A percentile compares a stretch with the other conserved stretches of the same genome.
These are phyloP conservation scores for Corrigiola litoralis DNA, from an alignment of 179 eudicot species.

Conservation along the genomic window DNA sequence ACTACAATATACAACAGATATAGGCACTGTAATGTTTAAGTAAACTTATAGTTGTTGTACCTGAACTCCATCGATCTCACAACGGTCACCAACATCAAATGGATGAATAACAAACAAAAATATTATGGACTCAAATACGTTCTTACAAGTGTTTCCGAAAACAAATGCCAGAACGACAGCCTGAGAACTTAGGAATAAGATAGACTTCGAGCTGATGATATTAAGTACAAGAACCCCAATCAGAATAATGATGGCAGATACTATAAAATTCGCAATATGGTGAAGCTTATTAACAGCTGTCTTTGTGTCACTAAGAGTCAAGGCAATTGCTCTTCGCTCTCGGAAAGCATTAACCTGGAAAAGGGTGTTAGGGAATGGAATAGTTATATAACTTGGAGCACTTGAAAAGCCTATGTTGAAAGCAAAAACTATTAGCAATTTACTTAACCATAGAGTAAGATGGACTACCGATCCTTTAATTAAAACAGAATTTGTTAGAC, in stretches of 20 bases:
- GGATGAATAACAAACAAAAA: constrained; percentile 80
- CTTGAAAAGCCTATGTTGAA: not conserved
- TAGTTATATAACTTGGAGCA: not conserved
- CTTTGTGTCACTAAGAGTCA: constrained; percentile 83
- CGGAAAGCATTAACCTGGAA: constrained; percentile 67
- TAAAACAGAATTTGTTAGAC: too few relatives aligned
- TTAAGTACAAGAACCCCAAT: constrained; percentile 41
- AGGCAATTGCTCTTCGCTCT: constrained; percentile 73
- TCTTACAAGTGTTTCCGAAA: constrained; percentile 83
- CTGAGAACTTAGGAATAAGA: constrained; percentile 70
- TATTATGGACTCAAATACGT: constrained; percentile 67
- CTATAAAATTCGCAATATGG: constrained; percentile 57
- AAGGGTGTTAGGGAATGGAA: not conserved
- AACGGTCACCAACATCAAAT: constrained; percentile 80
- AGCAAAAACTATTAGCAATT: too few relatives aligned
- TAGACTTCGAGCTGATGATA: constrained; percentile 47
- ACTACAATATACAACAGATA: not conserved
- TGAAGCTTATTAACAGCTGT: constrained; percentile 85
- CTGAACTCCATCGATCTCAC: constrained; percentile 80
- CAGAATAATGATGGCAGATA: constrained; percentile 40
- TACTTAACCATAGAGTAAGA: too few relatives aligned
- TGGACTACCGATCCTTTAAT: too few relatives aligned
- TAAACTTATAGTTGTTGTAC: constrained; percentile 19
- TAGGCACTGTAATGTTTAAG: not conserved
- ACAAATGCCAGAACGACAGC: constrained; percentile 74